Evolutionary conservation across 805 yeast species (phyloP).

Genomic region (Ogataea ganodermae): DNA sequence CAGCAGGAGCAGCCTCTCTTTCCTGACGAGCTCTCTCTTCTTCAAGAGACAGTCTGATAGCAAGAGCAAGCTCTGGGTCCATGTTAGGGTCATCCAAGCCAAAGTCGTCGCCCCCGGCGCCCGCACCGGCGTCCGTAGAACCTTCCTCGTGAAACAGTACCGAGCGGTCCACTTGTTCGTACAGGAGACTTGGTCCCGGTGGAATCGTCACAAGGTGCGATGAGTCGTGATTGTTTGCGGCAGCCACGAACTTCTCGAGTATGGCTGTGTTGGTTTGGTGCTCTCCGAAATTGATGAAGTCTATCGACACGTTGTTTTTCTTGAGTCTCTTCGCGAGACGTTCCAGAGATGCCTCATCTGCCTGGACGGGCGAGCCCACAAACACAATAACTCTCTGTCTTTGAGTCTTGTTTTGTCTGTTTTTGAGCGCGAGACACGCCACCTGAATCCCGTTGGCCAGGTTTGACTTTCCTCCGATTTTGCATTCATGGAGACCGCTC

Average conservation of each 20-base stretch:
- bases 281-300: constrained; percentile 91
- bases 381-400: constrained; percentile 87
- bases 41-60: constrained; percentile 89
- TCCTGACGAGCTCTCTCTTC: constrained; percentile 94
- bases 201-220: constrained; percentile 85
- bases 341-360: constrained; percentile 68
- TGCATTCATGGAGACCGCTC: constrained; percentile 78
- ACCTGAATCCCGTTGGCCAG: constrained; percentile 87
- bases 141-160: constrained; percentile 73
- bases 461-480: constrained; percentile 66
- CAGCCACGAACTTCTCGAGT: constrained; percentile 74
- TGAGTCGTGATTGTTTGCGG: constrained; percentile 73
- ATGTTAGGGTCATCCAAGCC: constrained; percentile 82
- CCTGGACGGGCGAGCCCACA: constrained; percentile 82
- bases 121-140: constrained; percentile 40
- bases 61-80: constrained; percentile 97
- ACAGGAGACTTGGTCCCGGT: constrained; percentile 82
- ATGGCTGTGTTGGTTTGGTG: constrained; percentile 73
- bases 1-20: constrained; percentile 49
- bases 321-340: constrained; percentile 89
- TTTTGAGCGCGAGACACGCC: constrained; percentile 90
- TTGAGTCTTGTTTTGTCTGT: constrained; percentile 92
- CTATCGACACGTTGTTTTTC: constrained; percentile 89
- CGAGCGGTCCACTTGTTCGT: constrained; percentile 77
- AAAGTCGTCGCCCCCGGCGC: constrained; percentile 47